A percentile compares a stretch with the other conserved stretches of the same genome.
Evolutionary conservation across 768 basidiomycete genomes (phyloP).

Genomic region (Mycena galopus): DNA sequence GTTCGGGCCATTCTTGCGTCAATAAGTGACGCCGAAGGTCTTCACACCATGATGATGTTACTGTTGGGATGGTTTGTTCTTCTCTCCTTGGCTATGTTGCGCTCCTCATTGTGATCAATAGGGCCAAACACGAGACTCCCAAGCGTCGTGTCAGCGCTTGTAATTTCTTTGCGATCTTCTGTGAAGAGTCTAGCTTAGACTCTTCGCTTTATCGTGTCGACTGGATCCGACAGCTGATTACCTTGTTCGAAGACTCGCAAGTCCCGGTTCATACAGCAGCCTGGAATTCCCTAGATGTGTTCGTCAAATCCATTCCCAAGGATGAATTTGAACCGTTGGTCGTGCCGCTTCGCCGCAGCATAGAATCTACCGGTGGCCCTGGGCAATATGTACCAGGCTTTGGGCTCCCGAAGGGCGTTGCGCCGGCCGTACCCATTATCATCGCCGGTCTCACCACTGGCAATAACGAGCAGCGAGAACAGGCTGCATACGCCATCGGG

Average conservation of each 20-base stretch:
- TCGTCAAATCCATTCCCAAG: constrained; percentile 92
- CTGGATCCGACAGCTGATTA: constrained; percentile 92
- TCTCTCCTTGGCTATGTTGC: neutral
- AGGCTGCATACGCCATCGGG: constrained; percentile 96
- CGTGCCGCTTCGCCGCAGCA: constrained; percentile 87
- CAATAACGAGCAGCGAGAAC: constrained; percentile 94
- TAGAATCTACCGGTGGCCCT: constrained; percentile 87
- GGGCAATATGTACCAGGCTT: constrained; percentile 88
- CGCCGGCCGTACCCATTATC: constrained; percentile 87
- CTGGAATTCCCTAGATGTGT: constrained; percentile 84
- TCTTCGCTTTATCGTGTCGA: constrained; percentile 89
- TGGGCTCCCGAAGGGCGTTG: constrained; percentile 84
- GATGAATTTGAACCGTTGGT: constrained; percentile 94
- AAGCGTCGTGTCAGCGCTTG: constrained; percentile 84
- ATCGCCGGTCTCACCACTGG: constrained; percentile 95
- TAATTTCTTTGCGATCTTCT: constrained; percentile 84
- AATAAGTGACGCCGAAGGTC: constrained; percentile 86
- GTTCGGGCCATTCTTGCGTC: constrained; percentile 81
- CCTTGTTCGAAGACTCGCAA: constrained; percentile 83
- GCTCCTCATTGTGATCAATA: constrained; percentile 45
- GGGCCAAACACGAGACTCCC: constrained; percentile 84
- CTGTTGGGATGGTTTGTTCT: constrained; percentile 86
- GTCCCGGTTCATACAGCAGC: constrained; percentile 86
- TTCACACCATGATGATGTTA: constrained; percentile 90
- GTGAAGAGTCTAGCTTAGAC: constrained; percentile 86